Evolutionary conservation across 73 alveolate species (phyloP).

Genomic region (Paramecium primaurelia): DNA sequence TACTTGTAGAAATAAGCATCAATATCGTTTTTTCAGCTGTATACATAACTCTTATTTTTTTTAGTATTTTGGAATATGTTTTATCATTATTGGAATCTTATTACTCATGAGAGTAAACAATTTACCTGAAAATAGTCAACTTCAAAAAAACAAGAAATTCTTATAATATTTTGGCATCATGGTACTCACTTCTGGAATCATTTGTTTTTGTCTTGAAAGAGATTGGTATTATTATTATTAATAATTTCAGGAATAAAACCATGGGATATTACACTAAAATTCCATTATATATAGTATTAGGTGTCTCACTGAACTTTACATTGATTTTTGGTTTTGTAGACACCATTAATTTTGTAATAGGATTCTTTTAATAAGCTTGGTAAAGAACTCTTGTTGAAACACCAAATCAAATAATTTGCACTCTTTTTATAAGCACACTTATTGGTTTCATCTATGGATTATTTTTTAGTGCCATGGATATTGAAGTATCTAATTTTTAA

Average conservation of each 20-base stretch:
- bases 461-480: constrained; percentile 5
- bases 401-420: background rate
- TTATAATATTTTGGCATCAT: background rate
- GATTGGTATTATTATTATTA: background rate
- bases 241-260: background rate
- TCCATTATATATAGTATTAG: background rate
- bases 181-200: background rate
- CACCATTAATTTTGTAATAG: background rate
- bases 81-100: background rate
- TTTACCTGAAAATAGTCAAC: background rate
- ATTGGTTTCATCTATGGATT: constrained; percentile 8
- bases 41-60: background rate
- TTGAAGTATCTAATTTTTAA: background rate
- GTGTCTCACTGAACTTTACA: background rate
- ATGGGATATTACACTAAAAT: background rate
- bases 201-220: background rate
- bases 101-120: constrained; percentile 7
- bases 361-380: background rate
- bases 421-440: background rate
- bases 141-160: background rate
- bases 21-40: constrained; percentile 37
- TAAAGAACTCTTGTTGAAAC: constrained; percentile 12
- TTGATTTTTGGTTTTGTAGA: background rate
- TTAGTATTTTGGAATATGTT: constrained; percentile 31
- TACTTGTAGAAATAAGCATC: constrained; percentile 2